Evolutionary conservation across 1,139 yeast species (phyloP).

Genomic region (Sporopachydermia cereana): DNA sequence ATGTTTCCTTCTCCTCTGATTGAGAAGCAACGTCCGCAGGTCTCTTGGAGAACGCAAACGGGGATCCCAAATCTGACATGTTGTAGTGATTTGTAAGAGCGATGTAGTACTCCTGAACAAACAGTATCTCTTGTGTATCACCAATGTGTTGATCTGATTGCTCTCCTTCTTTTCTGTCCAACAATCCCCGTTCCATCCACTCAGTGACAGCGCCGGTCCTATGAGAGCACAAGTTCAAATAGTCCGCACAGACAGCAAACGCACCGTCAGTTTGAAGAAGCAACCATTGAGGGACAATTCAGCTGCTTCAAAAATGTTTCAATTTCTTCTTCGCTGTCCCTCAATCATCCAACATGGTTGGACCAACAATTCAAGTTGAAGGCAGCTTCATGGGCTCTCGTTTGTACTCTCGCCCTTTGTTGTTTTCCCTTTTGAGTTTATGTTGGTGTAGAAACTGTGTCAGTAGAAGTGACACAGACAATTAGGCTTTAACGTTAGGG

Average conservation of each 20-base stretch:
- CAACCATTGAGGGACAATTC: too few species aligned
- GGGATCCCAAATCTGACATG: slow-evolving; percentile 6
- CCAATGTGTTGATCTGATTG: background rate
- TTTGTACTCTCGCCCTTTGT: background rate
- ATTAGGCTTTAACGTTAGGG: background rate
- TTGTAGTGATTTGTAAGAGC: background rate
- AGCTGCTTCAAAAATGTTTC: background rate
- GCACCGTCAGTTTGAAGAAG: too few species aligned
- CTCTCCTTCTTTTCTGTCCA: too few species aligned
- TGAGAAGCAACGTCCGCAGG: too few species aligned
- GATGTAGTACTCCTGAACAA: background rate
- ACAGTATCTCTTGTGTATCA: background rate
- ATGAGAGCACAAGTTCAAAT: too few species aligned
- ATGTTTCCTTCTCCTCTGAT: too few species aligned
- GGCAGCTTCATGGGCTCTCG: background rate
- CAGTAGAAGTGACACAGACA: slow-evolving; percentile 1
- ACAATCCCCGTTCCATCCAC: background rate
- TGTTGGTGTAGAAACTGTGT: slow-evolving; percentile 5
- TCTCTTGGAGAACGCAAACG: background rate
- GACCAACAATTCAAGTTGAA: too few species aligned
- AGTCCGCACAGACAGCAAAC: too few species aligned
- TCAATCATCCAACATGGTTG: too few species aligned
- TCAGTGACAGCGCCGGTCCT: background rate
- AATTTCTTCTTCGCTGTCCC: too few species aligned
- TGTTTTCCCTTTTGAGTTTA: background rate